Base-by-base conservation (phyloP, 2,329 filamentous ascomycete genomes). In the Ceratocystis colombiana region DNA sequence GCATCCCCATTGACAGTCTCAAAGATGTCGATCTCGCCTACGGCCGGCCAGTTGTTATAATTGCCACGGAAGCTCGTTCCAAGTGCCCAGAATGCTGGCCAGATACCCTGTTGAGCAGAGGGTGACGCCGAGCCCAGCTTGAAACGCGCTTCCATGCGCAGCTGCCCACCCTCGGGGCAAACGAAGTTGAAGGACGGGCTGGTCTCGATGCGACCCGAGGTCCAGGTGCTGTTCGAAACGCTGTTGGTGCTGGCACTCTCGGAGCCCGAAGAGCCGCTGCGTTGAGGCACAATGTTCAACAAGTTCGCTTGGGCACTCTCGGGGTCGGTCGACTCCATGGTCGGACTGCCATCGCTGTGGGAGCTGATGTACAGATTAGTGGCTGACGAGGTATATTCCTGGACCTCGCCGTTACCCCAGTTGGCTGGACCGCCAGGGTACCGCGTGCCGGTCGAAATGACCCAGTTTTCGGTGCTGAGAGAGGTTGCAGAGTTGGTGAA, bases 371-470 rank as follows among this genome's bases (percentile, higher is more conserved):
- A 73, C 55, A 80, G 69, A 71, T 82, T 82, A 53, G 70, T 67
- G 12, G 69, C 44, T 44, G 72, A 72, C 59, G 71, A 70, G 25
- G 78, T 80, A 72, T 81, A 81, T 0, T 73, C 75, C 71, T 82
- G 73, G 20, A 77, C 73, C 70, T 82, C 79, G 66, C 76, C 74
- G 3, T 79, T 82, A 62, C 80, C 79, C 79, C 79, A 82, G 68
- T 77, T 73, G 6, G 71, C 64, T 0, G 78, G 72, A 0, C 79
- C 79, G n/a, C 76, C 76, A 1, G 77, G 73, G 68, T 82, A 82
- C 8, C 70, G 69, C 0, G 77, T 80, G 62, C 80, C 79, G n/a
- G 73, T 71, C 68, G 78, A 59, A 3, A 66, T 17, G 3, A 66
- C 44, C 64, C 66, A 68, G 20, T 68, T 65, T 28, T 41, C 15